A percentile compares a stretch with the other conserved stretches of the same genome.
Conservation (phyloP, 805 yeast species). For the Wickerhamiella sorbophila region DNA sequence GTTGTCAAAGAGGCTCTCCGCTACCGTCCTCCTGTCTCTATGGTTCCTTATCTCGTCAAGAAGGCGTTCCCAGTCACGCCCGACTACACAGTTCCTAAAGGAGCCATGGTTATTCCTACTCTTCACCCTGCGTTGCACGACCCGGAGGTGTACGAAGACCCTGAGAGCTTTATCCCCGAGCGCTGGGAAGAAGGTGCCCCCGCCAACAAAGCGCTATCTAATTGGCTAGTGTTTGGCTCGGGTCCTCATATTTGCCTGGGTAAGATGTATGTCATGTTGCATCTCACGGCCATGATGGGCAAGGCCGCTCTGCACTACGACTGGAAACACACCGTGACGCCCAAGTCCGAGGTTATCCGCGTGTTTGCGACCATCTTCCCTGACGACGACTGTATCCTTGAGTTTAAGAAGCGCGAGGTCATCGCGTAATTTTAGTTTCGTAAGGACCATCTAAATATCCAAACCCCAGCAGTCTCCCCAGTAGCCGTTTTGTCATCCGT, state of each 20-base stretch:
- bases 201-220: slow-evolving; percentile 63
- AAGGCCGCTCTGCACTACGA: slow-evolving; percentile 73
- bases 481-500: neutral
- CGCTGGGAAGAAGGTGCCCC: slow-evolving; percentile 73
- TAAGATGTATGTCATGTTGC: slow-evolving; percentile 81
- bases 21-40: slow-evolving; percentile 91
- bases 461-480: too few relatives aligned
- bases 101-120: slow-evolving; percentile 93
- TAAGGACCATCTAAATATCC: neutral
- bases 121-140: slow-evolving; percentile 93
- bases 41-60: slow-evolving; percentile 96
- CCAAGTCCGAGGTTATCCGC: slow-evolving; percentile 75
- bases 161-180: slow-evolving; percentile 90
- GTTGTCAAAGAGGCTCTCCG: slow-evolving; percentile 88
- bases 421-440: neutral
- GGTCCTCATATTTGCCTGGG: slow-evolving; percentile 97
- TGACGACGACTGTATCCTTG: slow-evolving; percentile 76
- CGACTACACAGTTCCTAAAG: slow-evolving; percentile 85
- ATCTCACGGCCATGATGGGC: slow-evolving; percentile 82
- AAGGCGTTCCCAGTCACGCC: slow-evolving; percentile 71
- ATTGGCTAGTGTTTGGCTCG: slow-evolving; percentile 94
- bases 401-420: slow-evolving; percentile 32
- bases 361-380: slow-evolving; percentile 99
- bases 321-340: slow-evolving; percentile 70
- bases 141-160: slow-evolving; percentile 90